Base-by-base conservation (phyloP, 192 early-diverging fungal species). In the Lobosporangium transversale region DNA sequence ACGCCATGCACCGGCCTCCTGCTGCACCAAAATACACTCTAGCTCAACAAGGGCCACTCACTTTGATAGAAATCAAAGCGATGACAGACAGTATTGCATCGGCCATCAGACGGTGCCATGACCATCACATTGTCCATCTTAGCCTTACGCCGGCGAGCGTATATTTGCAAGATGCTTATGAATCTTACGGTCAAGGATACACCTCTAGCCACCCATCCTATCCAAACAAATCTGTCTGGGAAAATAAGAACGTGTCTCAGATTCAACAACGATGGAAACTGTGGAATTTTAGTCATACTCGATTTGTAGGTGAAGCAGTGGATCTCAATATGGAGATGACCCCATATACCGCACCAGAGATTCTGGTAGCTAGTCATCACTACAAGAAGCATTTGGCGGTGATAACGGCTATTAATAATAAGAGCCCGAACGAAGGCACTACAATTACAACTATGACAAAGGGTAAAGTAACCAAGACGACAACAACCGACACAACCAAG, bases 41-140 rank as follows among this genome's bases (percentile, higher is more conserved):
- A 29, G 23, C 40, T 4, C 29, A 26, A 24, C 53, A 62, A 17
- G 73, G 73, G 15, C 58, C 58, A 3, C 24, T 76, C 45, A 67
- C 59, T 3, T 14, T 62, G 52, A 6, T 14, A 0, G 73, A 76
- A 48, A 53, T 76, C 58, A 76, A 76, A 53, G 32, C 35, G 2
- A 23, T 76, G 21, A 62, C 73, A 11, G 53, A 76, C 18, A 67
- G 65, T n/a, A 62, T 76, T 20, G 40, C 58, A 18, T 76, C 73
- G 4, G 73, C 73, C 0, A 14, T 76, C 47, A 66, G 54, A 48
- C 67, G 73, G 73, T 76, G 73, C 58, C 73, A 76, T 44, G 73
- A 76, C 2, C 64, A 57, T 14, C 63, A 67, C 50, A 65, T 76
- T 11, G 73, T 76, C 12, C 73, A 76, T 32, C 24, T 76, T 11